These are phyloP conservation scores for Malus hybrid DNA, from an alignment of 331 rosid genomes.

Conservation along the genomic window DNA sequence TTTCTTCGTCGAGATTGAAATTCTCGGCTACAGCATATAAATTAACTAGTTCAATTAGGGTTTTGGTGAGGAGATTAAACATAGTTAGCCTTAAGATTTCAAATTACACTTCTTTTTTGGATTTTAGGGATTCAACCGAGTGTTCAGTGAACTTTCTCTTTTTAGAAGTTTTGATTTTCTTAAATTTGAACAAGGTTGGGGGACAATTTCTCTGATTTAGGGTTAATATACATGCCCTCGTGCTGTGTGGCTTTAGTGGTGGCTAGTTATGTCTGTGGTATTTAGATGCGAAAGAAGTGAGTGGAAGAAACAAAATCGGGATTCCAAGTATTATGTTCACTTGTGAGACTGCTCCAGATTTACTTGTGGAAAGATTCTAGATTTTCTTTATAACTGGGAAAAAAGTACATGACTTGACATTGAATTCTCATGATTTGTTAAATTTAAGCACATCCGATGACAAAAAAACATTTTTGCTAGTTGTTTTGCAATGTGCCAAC, in stretches of 20 bases:
- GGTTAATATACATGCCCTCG: background rate
- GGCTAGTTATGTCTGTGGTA: background rate
- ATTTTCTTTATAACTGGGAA: background rate
- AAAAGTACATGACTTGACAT: background rate
- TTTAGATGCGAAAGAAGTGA: background rate
- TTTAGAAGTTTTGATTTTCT: background rate
- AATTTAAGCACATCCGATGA: background rate
- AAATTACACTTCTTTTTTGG: background rate
- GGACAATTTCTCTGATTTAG: background rate
- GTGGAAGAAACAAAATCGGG: background rate
- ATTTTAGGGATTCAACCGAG: background rate
- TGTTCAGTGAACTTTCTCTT: background rate
- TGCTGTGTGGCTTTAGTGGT: background rate
- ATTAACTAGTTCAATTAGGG: conserved; percentile 13
- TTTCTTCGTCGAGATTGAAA: background rate
- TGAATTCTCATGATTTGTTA: background rate
- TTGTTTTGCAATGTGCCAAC: background rate
- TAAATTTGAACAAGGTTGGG: background rate
- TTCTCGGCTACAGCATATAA: background rate
- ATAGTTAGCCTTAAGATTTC: background rate
- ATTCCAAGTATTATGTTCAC: background rate
- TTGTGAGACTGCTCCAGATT: too few species aligned
- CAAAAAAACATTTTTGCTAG: background rate
- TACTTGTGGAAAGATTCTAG: background rate
- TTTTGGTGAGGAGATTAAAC: background rate